Evolutionary conservation across 1,139 yeast species (phyloP).

Genomic region (Lodderomyces metapsilosis): DNA sequence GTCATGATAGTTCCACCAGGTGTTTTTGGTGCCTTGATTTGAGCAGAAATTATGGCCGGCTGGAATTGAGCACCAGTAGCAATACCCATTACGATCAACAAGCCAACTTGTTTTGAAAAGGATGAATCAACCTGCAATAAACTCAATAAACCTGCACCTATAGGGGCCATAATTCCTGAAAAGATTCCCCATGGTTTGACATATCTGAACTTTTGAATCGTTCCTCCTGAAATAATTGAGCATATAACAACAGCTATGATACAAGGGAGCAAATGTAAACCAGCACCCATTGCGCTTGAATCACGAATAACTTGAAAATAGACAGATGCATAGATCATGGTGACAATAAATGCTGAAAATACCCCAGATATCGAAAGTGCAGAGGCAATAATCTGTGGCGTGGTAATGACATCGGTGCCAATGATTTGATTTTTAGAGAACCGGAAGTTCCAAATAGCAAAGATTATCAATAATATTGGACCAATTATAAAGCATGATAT

Average conservation of each 20-base stretch:
- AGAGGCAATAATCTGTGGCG: constrained; percentile 25
- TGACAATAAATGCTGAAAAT: constrained; percentile 26
- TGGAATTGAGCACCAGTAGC: constrained; percentile 33
- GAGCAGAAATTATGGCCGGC: constrained; percentile 27
- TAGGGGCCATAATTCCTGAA: constrained; percentile 26
- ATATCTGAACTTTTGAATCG: constrained; percentile 27
- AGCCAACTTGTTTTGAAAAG: constrained; percentile 31
- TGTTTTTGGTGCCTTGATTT: constrained; percentile 35
- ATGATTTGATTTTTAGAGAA: constrained; percentile 28
- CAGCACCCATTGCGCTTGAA: constrained; percentile 36
- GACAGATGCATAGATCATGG: constrained; percentile 27
- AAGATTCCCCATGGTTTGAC: constrained; percentile 31
- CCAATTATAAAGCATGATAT: constrained; percentile 49
- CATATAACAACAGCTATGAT: constrained; percentile 34
- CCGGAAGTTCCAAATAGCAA: constrained; percentile 27
- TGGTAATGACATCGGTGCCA: constrained; percentile 25
- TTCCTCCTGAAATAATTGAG: constrained; percentile 29
- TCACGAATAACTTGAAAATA: constrained; percentile 40
- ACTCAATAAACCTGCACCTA: constrained; percentile 35
- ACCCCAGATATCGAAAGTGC: constrained; percentile 20
- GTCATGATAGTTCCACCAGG: constrained; percentile 39
- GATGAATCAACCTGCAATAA: constrained; percentile 32
- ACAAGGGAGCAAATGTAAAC: constrained; percentile 36
- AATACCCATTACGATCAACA: constrained; percentile 31
- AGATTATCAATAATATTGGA: constrained; percentile 22